phyloP scores from a whole-genome alignment of 2,329 filamentous ascomycete genomes.

The Neofusicoccum kwambonambiense region DNA sequence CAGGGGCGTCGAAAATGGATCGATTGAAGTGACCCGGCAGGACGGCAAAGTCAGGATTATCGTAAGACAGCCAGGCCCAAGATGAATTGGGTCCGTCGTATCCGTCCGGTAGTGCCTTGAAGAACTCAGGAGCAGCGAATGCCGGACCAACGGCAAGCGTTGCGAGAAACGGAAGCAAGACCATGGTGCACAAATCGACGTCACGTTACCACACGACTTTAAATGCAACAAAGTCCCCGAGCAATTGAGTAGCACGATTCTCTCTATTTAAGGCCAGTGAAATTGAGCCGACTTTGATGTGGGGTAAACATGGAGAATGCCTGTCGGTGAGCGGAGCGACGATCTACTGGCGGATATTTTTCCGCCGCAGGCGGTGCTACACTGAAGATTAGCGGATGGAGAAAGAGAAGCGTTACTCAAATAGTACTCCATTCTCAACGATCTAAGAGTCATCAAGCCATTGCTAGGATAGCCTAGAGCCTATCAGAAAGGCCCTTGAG shows the following conservation, averaged over 20 bases:
- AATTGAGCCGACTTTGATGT: neutral
- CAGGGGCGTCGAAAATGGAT: constrained; percentile 17
- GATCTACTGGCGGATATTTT: neutral
- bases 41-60: constrained; percentile 16
- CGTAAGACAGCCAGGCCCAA: constrained; percentile 21
- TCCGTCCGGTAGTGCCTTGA: neutral
- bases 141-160: neutral
- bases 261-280: neutral
- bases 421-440: no score
- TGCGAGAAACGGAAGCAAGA: neutral
- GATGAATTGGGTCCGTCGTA: neutral
- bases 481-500: no score
- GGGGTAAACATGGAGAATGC: neutral
- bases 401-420: no score
- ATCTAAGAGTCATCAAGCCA: no score
- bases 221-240: neutral
- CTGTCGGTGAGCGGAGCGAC: neutral
- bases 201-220: neutral
- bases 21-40: constrained; percentile 20
- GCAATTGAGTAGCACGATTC: neutral
- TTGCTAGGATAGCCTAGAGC: no score
- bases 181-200: neutral
- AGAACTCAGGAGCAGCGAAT: neutral
- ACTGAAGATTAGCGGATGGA: no score
- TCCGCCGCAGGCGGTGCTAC: neutral